Evolutionary conservation across 1,284 basidiomycete genomes (phyloP).

Genomic region (Moesziomyces sp.): DNA sequence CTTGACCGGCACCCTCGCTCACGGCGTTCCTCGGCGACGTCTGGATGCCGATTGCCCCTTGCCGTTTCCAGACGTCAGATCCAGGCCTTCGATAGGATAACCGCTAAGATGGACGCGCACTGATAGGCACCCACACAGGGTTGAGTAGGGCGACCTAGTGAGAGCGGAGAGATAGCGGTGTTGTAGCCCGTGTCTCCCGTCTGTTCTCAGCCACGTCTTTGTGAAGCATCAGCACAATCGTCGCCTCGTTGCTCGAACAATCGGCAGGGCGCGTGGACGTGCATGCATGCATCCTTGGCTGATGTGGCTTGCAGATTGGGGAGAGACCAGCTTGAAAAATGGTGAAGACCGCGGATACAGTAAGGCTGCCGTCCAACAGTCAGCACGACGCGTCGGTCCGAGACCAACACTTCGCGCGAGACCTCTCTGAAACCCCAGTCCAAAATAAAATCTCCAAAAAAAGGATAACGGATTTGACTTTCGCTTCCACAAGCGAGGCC

Average conservation of each 20-base stretch:
- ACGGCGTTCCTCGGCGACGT: slow-evolving; percentile 5
- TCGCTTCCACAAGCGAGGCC: slow-evolving; percentile 7
- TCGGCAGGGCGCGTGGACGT: not conserved
- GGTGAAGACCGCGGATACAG: not conserved
- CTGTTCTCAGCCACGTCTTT: not conserved
- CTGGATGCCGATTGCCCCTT: not conserved
- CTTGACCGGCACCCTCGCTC: too few relatives aligned
- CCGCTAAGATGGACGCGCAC: not conserved
- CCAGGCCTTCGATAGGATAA: too few relatives aligned
- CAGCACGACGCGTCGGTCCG: not conserved
- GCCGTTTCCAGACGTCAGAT: too few relatives aligned
- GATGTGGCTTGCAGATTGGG: not conserved
- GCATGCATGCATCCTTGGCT: not conserved
- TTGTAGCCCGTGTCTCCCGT: too few relatives aligned
- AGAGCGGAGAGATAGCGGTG: too few relatives aligned
- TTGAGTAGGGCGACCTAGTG: not conserved
- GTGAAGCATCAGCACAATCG: not conserved
- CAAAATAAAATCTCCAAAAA: not conserved
- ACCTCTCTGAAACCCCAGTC: not conserved
- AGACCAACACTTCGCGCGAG: not conserved
- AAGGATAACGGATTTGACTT: not conserved
- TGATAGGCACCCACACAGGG: not conserved
- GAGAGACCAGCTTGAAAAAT: too few relatives aligned
- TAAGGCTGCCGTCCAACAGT: not conserved
- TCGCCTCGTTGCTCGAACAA: not conserved